These are phyloP conservation scores for Aschersonia sp. DNA, from an alignment of 2,329 filamentous ascomycete genomes.

Conservation along the genomic window DNA sequence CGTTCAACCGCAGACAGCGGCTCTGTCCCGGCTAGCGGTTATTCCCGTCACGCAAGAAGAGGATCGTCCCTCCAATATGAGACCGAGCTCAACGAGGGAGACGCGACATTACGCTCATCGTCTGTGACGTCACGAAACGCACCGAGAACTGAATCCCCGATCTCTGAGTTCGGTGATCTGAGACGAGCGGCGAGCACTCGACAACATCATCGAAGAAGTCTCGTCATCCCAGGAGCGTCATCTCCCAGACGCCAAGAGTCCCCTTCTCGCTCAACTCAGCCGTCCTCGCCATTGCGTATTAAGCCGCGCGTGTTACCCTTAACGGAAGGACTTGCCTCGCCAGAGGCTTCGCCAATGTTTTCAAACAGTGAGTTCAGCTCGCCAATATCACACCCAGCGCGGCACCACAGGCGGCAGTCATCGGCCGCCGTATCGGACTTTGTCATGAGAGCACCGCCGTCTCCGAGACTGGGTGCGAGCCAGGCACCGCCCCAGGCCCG, in stretches of 20 bases:
- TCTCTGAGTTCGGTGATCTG: slow-evolving; percentile 68
- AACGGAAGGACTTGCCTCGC: slow-evolving; percentile 58
- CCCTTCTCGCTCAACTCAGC: slow-evolving; percentile 62
- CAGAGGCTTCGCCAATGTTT: slow-evolving; percentile 79
- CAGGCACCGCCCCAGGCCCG: slow-evolving; percentile 70
- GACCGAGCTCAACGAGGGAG: slow-evolving; percentile 73
- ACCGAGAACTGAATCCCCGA: slow-evolving; percentile 73
- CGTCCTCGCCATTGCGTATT: slow-evolving; percentile 76
- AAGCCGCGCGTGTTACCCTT: slow-evolving; percentile 57
- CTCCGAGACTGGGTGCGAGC: slow-evolving; percentile 65
- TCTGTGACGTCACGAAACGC: slow-evolving; percentile 55
- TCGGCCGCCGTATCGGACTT: slow-evolving; percentile 70
- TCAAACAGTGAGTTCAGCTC: slow-evolving; percentile 71
- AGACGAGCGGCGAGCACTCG: slow-evolving; percentile 63
- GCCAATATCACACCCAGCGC: slow-evolving; percentile 43
- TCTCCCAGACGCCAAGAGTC: slow-evolving; percentile 81
- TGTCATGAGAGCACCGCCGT: slow-evolving; percentile 56
- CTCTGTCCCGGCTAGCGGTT: slow-evolving; percentile 35
- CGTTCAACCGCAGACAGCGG: slow-evolving; percentile 55
- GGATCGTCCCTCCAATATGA: slow-evolving; percentile 62
- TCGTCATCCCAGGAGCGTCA: slow-evolving; percentile 64
- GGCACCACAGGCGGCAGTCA: slow-evolving; percentile 77
- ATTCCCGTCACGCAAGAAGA: slow-evolving; percentile 51
- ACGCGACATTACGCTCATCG: slow-evolving; percentile 72
- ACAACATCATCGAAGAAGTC: slow-evolving; percentile 73